Evolutionary conservation across 305 asterid genomes (phyloP).

Genomic region (Lippia alba): DNA sequence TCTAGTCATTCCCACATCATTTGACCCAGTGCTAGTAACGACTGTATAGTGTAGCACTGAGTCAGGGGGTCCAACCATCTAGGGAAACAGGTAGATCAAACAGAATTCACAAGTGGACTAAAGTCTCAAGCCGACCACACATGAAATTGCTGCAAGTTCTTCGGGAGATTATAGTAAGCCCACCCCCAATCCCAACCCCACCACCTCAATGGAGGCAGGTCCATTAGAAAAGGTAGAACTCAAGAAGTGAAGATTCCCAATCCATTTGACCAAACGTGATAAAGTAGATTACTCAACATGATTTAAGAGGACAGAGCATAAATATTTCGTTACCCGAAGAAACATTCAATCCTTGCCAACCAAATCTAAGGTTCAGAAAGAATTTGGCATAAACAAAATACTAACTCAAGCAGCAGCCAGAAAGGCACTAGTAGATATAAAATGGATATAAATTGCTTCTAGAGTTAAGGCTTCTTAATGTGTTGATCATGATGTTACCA

Average conservation of each 20-base stretch:
- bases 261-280: background rate
- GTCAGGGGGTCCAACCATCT: background rate
- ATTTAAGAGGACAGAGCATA: constrained; percentile 16
- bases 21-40: background rate
- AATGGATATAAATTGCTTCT: constrained; percentile 15
- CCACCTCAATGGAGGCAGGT: background rate
- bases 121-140: constrained; percentile 6
- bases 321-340: constrained; percentile 8
- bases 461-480: constrained; percentile 1
- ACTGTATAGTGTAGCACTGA: background rate
- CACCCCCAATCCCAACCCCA: background rate
- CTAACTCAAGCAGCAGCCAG: constrained; percentile 20
- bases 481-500: constrained; percentile 48
- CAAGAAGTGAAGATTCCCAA: background rate
- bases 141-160: constrained; percentile 9
- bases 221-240: background rate
- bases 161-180: constrained; percentile 4
- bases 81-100: background rate
- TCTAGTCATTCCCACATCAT: constrained; percentile 23
- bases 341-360: constrained; percentile 7
- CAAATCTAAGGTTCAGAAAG: constrained; percentile 1
- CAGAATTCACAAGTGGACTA: constrained; percentile 2
- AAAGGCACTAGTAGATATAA: constrained; percentile 14
- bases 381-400: constrained; percentile 10
- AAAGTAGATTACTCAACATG: constrained; percentile 14